A percentile compares a stretch with the other conserved stretches of the same genome.
phyloP scores from a whole-genome alignment of 768 basidiomycete species.

The Suillus paluster region DNA sequence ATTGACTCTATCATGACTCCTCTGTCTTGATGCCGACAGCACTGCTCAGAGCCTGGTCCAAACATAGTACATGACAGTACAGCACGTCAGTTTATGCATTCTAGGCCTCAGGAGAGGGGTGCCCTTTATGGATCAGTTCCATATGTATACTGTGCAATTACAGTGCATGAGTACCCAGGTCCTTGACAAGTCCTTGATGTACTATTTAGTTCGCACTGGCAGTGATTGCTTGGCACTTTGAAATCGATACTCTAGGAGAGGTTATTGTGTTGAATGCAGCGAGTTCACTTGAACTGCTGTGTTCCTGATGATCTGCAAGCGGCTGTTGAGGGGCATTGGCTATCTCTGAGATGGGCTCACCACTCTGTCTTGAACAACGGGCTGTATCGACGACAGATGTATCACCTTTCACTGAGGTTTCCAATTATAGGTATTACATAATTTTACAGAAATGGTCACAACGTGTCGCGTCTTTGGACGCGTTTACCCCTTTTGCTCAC shows the following conservation, averaged over 20 bases:
- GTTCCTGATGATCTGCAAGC: not conserved
- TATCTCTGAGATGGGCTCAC: not conserved
- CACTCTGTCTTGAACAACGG: not conserved
- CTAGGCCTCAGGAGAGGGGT: not conserved
- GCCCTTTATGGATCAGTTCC: not conserved
- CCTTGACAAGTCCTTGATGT: too few relatives aligned
- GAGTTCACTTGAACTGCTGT: too few relatives aligned
- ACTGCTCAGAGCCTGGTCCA: not conserved
- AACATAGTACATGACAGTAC: not conserved
- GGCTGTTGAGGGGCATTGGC: not conserved
- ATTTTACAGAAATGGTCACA: too few relatives aligned
- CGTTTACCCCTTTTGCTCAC: too few relatives aligned
- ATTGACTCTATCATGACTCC: too few relatives aligned
- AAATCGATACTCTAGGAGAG: not conserved
- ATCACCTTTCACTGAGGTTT: not conserved
- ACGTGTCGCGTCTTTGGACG: too few relatives aligned
- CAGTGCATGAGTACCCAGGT: not conserved
- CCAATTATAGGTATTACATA: too few relatives aligned
- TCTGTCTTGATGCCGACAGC: too few relatives aligned
- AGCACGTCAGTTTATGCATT: not conserved
- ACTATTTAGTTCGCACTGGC: not conserved
- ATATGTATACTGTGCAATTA: too few relatives aligned
- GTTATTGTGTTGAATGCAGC: not conserved
- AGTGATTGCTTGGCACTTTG: not conserved
- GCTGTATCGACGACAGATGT: not conserved